A percentile compares a stretch with the other conserved stretches of the same genome.
phyloP scores from a whole-genome alignment of 169 alveolate species.

The Fabrea salina region DNA sequence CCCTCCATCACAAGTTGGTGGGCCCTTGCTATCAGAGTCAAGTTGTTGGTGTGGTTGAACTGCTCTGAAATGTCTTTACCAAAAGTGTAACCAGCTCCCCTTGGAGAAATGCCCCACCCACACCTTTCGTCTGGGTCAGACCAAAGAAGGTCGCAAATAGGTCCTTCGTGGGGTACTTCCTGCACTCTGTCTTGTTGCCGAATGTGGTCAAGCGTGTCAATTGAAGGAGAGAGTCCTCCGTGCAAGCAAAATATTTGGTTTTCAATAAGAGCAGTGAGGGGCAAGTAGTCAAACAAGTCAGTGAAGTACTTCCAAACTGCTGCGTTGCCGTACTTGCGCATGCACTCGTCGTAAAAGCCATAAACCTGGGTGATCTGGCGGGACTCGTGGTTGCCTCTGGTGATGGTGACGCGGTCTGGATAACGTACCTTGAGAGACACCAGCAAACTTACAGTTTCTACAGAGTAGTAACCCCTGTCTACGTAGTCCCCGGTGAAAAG shows the following conservation, averaged over 20 bases:
- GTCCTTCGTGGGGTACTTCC: constrained; percentile 89
- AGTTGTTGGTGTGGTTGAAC: constrained; percentile 69
- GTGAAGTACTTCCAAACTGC: constrained; percentile 91
- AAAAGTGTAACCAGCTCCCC: constrained; percentile 87
- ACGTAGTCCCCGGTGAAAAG: constrained; percentile 88
- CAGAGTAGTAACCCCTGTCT: constrained; percentile 87
- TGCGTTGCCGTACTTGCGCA: constrained; percentile 89
- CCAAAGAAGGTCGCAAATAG: constrained; percentile 87
- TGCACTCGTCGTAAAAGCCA: constrained; percentile 92
- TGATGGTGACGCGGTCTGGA: constrained; percentile 71
- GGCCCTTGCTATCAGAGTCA: constrained; percentile 75
- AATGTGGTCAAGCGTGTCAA: constrained; percentile 79
- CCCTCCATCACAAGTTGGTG: constrained; percentile 86
- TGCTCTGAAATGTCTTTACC: constrained; percentile 80
- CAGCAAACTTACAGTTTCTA: constrained; percentile 82
- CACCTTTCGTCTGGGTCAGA: constrained; percentile 84
- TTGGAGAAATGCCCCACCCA: constrained; percentile 76
- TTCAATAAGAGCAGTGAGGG: constrained; percentile 76
- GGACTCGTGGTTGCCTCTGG: constrained; percentile 95
- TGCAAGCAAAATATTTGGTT: constrained; percentile 66
- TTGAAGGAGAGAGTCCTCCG: constrained; percentile 79
- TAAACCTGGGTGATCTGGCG: constrained; percentile 93
- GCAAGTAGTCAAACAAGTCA: constrained; percentile 89
- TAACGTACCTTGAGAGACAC: constrained; percentile 76
- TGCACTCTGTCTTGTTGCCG: constrained; percentile 74